Base-by-base conservation (phyloP, 116 monocot genomes). In the Cymodocea nodosa region DNA sequence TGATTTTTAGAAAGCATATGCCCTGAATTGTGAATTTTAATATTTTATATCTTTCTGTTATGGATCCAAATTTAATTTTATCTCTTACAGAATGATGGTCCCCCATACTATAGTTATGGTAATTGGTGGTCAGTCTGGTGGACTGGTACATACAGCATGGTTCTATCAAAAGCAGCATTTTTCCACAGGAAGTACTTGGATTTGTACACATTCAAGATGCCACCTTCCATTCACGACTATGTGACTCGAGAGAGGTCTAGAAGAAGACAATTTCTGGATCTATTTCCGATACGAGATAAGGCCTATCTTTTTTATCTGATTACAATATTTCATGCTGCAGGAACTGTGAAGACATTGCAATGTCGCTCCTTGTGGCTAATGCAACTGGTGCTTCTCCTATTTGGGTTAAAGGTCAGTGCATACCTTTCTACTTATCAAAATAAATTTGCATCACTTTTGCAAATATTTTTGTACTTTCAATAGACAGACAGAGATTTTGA, bases 91-190 rank as follows among this genome's bases (percentile, higher is more conserved):
- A 51, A 66, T n/a, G 75, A 51, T 49, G 63, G 74, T 18, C 1
- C n/a, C 25, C 23, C 56, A 15, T 37, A 59, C 39, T 76, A 66
- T 39, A 76, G 48, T 20, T 76, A 76, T 55, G 58, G 66, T 15
- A 65, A 65, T n/a, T 76, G 76, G 76, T 71, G 70, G 70, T 64
- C 76, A 5, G 65, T 71, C 52, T 76, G 76, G 76, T 66, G 76
- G 71, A 65, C 49, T 58, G 76, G 76, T 34, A 76, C 76, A 17
- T 76, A 76, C 48, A 76, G 76, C 53, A 76, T 76, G 76, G 60
- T 76, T 60, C 71, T 76, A 15, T 66, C 76, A 14, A 76, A 76
- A 51, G 76, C 71, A 51, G 76, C 76, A 44, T 76, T 76, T 61
- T 76, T 76, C 34, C 76, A 76, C 51, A 70, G 51, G 44, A 76